A percentile compares a stretch with the other conserved stretches of the same genome.
These are phyloP conservation scores for Flagelloscypha sp. DNA, from an alignment of 768 basidiomycete genomes.

Conservation along the genomic window DNA sequence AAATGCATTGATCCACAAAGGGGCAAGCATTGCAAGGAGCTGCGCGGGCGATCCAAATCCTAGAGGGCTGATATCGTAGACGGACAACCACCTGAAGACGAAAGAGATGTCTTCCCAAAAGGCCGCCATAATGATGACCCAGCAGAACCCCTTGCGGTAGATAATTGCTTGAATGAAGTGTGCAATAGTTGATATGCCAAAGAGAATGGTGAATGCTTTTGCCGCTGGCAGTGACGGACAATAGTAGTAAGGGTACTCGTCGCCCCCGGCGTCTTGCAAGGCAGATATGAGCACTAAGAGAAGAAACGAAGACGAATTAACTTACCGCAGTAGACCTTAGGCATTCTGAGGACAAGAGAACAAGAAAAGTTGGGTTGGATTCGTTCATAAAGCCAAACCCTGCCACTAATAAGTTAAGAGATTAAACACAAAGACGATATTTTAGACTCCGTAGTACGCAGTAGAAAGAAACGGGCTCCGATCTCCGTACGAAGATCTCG, in stretches of 20 bases:
- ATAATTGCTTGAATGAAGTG: slow-evolving; percentile 14
- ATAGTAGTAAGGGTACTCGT: slow-evolving; percentile 11
- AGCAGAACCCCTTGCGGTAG: slow-evolving; percentile 17
- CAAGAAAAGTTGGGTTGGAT: no score
- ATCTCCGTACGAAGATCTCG: no score
- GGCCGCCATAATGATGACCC: slow-evolving; percentile 17
- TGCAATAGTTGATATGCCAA: slow-evolving; percentile 10
- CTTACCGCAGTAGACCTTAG: no score
- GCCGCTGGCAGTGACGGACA: slow-evolving; percentile 16
- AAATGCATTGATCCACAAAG: slow-evolving; percentile 21
- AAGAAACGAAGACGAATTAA: no score
- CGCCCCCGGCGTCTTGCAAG: no score
- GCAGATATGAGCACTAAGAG: no score
- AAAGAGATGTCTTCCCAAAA: slow-evolving; percentile 15
- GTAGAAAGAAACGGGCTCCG: no score
- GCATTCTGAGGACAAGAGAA: no score
- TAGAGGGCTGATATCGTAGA: slow-evolving; percentile 7
- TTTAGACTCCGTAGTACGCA: no score
- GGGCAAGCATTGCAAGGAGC: slow-evolving; percentile 16
- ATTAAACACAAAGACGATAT: no score
- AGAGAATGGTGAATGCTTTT: slow-evolving; percentile 13
- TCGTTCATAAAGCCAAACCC: no score
- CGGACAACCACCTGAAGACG: slow-evolving; percentile 8
- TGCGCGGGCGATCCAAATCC: slow-evolving; percentile 10
- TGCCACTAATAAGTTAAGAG: no score